Base-by-base conservation (phyloP, 2,329 filamentous ascomycete species). In the Lachnellula cervina region DNA sequence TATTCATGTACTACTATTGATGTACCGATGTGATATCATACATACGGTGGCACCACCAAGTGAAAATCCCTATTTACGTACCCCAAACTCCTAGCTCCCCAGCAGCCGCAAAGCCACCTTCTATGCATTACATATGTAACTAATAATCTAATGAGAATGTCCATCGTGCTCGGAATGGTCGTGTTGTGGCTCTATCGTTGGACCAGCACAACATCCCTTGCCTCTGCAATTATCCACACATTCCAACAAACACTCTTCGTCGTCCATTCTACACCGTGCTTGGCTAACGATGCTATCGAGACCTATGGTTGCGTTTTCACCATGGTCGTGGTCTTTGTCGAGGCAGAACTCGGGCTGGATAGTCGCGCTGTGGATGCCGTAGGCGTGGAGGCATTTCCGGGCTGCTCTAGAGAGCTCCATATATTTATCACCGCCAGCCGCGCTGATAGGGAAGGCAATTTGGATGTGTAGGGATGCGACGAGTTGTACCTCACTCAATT, bases 341-440 rank as follows among this genome's bases (percentile, higher is more conserved):
- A 82, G 71, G 60, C 82, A 84, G 64, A 86, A 99, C 72, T 99
- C 94, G 5, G 94, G 94, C 73, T 99, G 94, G 64, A 99, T 97
- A 13, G 94, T 99, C 37, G 91, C 93, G 38, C 89, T 95, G 76
- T 99, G 94, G 62, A 99, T 97, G 54, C 94, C 93, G 66, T 96
- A 97, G 37, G 84, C 92, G 72, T 99, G 94, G 3, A 99, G 83
- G 67, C 94, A 99, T 67, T 86, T 86, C 48, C 92, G 82, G 17
- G 95, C 89, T 55, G 88, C 85, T 57, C 84, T 84, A 19, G 93
- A 90, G 40, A 99, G 81, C 61, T 86, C 81, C 93, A 99, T 99
- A 74, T 97, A 99, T 66, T 87, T 84, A 68, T 82, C 81, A 42
- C 82, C 83, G 43, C 87, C 87, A 64, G 91, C 84, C 49, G 88